phyloP scores from a whole-genome alignment of 306 rosid genomes.

The Comarum palustre region DNA sequence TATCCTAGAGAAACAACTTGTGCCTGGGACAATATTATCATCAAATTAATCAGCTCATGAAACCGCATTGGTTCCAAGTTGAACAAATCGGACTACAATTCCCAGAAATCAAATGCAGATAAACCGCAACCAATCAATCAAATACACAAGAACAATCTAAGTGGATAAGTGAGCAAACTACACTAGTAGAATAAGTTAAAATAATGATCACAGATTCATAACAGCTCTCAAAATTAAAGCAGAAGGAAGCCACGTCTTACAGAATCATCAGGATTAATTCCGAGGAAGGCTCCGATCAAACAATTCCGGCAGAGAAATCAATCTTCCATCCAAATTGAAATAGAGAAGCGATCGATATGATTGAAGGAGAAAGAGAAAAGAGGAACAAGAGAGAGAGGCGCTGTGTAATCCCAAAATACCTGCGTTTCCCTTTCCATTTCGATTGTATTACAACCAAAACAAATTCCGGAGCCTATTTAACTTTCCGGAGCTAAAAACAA shows the following conservation, averaged over 20 bases:
- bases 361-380: neutral
- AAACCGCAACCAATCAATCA: constrained; percentile 6
- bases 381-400: constrained; percentile 8
- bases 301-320: constrained; percentile 42
- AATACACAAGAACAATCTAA: no score
- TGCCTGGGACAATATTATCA: constrained; percentile 36
- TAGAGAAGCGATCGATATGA: neutral
- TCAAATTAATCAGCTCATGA: neutral
- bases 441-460: no score
- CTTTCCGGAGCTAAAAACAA: no score
- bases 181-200: no score
- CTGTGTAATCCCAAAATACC: no score
- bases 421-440: no score
- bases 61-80: neutral
- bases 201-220: constrained; percentile 17
- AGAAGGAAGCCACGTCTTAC: no score
- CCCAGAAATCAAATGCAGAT: neutral
- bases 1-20: constrained; percentile 34
- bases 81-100: no score
- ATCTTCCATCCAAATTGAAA: constrained; percentile 29
- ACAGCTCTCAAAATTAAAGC: constrained; percentile 24
- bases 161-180: no score
- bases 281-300: constrained; percentile 43
- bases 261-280: no score
- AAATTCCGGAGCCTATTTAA: no score